phyloP scores from a whole-genome alignment of 345 rosid species.

The Eucalyptus rudis region DNA sequence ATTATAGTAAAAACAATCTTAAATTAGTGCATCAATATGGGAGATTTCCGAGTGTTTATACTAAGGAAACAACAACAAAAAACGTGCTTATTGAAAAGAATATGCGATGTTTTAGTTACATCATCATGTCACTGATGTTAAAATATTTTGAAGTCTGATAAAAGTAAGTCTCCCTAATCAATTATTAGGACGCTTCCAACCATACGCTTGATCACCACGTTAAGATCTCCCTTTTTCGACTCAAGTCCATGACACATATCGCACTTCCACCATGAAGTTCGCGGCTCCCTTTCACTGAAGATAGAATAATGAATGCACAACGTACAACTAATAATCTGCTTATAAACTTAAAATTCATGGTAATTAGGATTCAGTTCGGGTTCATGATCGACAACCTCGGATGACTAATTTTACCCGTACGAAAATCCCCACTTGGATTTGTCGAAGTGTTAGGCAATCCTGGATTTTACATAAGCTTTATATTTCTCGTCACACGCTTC shows the following conservation, averaged over 20 bases:
- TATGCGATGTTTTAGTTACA: no score
- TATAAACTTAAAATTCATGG: neutral
- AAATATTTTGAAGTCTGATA: no score
- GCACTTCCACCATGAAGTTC: neutral
- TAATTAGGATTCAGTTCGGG: neutral
- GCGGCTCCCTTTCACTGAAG: neutral
- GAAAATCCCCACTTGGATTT: neutral
- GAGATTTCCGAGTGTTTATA: no score
- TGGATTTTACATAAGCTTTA: neutral
- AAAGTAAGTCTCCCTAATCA: no score
- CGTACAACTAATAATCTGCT: neutral
- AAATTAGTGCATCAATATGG: neutral
- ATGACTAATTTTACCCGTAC: neutral
- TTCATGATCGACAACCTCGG: neutral
- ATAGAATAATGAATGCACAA: neutral
- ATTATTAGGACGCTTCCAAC: no score
- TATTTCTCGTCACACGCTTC: neutral
- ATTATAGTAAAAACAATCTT: neutral
- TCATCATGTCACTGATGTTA: no score
- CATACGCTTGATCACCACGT: no score
- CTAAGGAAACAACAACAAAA: rapidly evolving
- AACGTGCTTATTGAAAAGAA: no score
- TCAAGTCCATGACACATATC: neutral
- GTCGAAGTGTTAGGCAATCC: neutral
- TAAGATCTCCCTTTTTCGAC: no score